Evolutionary conservation across 179 eudicot species (phyloP).

Genomic region (Pouteria campechiana): DNA sequence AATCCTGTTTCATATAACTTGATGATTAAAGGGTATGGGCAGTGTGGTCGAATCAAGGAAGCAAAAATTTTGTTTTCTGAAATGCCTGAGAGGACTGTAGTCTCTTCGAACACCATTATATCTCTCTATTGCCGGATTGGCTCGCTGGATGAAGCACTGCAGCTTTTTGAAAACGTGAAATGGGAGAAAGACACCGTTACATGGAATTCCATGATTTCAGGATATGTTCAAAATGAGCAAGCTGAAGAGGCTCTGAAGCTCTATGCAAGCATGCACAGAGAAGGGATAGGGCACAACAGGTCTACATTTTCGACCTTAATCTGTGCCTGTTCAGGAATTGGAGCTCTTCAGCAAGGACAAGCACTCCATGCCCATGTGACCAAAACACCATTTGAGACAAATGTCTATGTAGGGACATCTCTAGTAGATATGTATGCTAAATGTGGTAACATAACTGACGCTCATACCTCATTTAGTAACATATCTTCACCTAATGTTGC

Average conservation of each 20-base stretch:
- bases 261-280: constrained; percentile 17
- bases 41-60: constrained; percentile 17
- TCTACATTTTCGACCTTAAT: constrained; percentile 29
- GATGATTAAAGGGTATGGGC: constrained; percentile 31
- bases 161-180: constrained; percentile 25
- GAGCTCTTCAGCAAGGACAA: constrained; percentile 31
- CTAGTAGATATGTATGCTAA: constrained; percentile 34
- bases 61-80: constrained; percentile 17
- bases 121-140: constrained; percentile 18
- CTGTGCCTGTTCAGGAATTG: constrained; percentile 25
- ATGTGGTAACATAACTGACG: constrained; percentile 29
- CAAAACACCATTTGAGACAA: constrained; percentile 25
- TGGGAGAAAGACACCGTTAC: constrained; percentile 24
- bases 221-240: constrained; percentile 21
- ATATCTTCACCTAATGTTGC: constrained; percentile 27
- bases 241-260: constrained; percentile 23
- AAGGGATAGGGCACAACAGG: constrained; percentile 19
- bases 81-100: constrained; percentile 15
- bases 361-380: constrained; percentile 19
- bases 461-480: constrained; percentile 14
- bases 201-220: constrained; percentile 50
- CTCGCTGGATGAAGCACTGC: constrained; percentile 24
- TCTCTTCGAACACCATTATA: constrained; percentile 26
- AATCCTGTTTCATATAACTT: constrained; percentile 18
- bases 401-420: constrained; percentile 26